phyloP scores from a whole-genome alignment of 441 rosid genomes.

The Pelargonium myrrhifolium region DNA sequence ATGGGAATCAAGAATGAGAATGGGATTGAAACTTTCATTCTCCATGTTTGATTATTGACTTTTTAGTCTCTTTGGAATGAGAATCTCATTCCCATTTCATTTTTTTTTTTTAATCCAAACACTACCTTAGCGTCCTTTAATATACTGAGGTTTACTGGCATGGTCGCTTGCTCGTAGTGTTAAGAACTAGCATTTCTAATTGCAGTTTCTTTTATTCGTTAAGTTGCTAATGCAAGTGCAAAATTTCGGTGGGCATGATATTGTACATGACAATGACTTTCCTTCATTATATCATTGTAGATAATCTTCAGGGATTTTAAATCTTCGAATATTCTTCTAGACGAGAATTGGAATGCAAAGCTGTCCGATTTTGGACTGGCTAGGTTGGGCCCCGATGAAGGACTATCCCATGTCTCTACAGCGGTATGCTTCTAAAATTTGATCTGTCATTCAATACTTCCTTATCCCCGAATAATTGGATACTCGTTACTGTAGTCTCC shows the following conservation, averaged over 20 bases:
- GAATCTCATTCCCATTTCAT: no score
- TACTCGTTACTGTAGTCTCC: no score
- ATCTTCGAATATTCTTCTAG: conserved; percentile 82
- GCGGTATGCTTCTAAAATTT: conserved; percentile 40
- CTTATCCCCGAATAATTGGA: background rate
- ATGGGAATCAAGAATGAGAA: no score
- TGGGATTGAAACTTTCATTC: no score
- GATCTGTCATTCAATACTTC: background rate
- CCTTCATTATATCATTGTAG: conserved; percentile 28
- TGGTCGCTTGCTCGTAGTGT: background rate
- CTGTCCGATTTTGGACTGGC: conserved; percentile 93
- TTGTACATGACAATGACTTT: conserved; percentile 2
- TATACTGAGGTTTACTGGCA: background rate
- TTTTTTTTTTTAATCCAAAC: no score
- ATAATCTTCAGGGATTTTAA: conserved; percentile 87
- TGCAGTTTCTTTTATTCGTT: background rate
- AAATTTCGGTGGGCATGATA: background rate
- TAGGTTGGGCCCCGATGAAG: conserved; percentile 81
- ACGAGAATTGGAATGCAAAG: conserved; percentile 85
- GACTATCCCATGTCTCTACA: conserved; percentile 86
- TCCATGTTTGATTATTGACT: no score
- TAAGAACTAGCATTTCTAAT: background rate
- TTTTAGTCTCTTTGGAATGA: no score
- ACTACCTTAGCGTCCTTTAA: no score
- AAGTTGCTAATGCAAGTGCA: background rate